Evolutionary conservation across 495 filamentous ascomycete species (phyloP).

Genomic region (Trypethelium eluteriae): DNA sequence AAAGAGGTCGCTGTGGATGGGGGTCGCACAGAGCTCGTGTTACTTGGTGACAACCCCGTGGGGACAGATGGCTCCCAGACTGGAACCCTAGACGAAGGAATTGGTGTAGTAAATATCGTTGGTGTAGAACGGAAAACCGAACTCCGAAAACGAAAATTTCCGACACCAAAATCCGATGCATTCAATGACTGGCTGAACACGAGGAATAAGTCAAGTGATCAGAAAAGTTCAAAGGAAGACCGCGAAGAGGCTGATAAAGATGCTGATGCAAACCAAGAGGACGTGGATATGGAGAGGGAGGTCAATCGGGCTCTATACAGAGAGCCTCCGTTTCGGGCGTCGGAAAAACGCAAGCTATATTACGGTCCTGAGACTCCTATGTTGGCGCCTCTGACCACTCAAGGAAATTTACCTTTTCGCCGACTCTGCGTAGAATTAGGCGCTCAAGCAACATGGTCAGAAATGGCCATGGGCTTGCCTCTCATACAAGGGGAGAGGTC

Average conservation of each 20-base stretch:
- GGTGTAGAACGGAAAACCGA: constrained; percentile 56
- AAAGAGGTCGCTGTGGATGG: constrained; percentile 64
- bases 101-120: constrained; percentile 69
- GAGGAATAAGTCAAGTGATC: constrained; percentile 45
- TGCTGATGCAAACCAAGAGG: constrained; percentile 27
- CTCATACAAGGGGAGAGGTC: constrained; percentile 82
- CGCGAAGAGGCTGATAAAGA: constrained; percentile 31
- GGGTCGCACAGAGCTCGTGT: constrained; percentile 71
- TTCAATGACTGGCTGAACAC: constrained; percentile 69
- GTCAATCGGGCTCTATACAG: constrained; percentile 71
- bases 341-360: constrained; percentile 87
- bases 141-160: constrained; percentile 57
- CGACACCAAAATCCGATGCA: constrained; percentile 61
- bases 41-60: constrained; percentile 47
- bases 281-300: constrained; percentile 32
- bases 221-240: constrained; percentile 21
- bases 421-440: constrained; percentile 85
- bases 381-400: constrained; percentile 82
- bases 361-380: constrained; percentile 89
- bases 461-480: constrained; percentile 92
- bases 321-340: constrained; percentile 78
- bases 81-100: constrained; percentile 37
- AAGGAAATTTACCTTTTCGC: constrained; percentile 95
- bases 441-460: constrained; percentile 89
- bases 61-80: constrained; percentile 31